These are phyloP conservation scores for Piromyces sp. DNA, from an alignment of 192 early-diverging fungal genomes.

Conservation along the genomic window DNA sequence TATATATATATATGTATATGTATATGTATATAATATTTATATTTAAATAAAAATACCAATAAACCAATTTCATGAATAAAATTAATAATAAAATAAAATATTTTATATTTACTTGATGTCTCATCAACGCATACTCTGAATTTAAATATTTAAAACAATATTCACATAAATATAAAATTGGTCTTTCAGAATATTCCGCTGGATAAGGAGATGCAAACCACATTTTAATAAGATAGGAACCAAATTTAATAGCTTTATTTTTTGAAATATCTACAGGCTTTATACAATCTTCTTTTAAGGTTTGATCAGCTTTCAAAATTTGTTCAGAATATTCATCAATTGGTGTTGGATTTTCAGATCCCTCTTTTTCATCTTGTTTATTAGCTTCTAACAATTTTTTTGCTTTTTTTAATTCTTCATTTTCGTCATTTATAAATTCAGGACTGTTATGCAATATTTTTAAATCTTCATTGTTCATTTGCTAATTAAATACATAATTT, in stretches of 20 bases:
- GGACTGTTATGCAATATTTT: background rate
- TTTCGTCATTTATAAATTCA: background rate
- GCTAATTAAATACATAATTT: background rate
- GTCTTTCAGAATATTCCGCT: conserved; percentile 55
- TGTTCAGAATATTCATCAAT: background rate
- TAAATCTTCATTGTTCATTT: background rate
- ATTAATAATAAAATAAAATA: conserved; percentile 1
- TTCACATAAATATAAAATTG: conserved; percentile 72
- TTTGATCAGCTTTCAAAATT: background rate
- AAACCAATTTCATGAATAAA: too few species aligned
- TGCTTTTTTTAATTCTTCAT: background rate
- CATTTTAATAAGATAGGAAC: conserved; percentile 64
- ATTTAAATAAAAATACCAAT: background rate
- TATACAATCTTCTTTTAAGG: background rate
- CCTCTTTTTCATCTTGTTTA: background rate
- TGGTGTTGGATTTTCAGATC: background rate
- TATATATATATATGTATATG: background rate
- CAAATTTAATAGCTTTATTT: conserved; percentile 33
- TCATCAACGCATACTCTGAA: conserved; percentile 35
- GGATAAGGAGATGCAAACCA: conserved; percentile 96
- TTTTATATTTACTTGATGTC: conserved; percentile 47
- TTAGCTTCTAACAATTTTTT: background rate
- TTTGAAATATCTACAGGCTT: conserved; percentile 2
- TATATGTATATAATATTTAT: background rate
- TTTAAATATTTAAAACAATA: conserved; percentile 89